phyloP scores from a whole-genome alignment of 805 yeast species.

The Jamesozyma hellenica region DNA sequence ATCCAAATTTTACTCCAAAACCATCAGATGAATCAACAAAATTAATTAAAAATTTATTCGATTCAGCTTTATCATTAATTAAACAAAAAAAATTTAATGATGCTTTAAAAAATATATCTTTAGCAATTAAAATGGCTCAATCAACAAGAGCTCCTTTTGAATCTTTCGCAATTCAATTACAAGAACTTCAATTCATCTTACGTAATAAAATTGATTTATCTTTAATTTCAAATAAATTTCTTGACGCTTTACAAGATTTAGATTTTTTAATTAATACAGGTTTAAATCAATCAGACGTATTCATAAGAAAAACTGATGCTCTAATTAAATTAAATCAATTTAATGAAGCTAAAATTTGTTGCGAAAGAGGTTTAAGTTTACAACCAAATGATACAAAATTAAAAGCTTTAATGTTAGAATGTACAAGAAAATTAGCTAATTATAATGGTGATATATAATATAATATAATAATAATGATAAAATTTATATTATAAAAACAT shows the following conservation, averaged over 20 bases:
- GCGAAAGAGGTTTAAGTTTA: conserved; percentile 66
- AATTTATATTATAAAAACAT: too few species aligned
- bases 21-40: conserved; percentile 42
- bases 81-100: conserved; percentile 49
- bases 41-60: conserved; percentile 54
- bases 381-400: conserved; percentile 39
- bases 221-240: conserved; percentile 42
- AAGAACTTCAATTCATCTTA: conserved; percentile 54
- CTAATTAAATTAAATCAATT: conserved; percentile 51
- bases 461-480: too few species aligned
- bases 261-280: conserved; percentile 54
- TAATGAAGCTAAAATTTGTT: conserved; percentile 51
- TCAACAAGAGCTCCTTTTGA: conserved; percentile 62
- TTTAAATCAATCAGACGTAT: conserved; percentile 55
- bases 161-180: conserved; percentile 59
- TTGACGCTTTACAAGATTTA: conserved; percentile 59
- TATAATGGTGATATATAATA: conserved; percentile 24
- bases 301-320: conserved; percentile 61
- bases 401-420: conserved; percentile 19
- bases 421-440: conserved; percentile 20
- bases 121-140: conserved; percentile 58
- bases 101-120: conserved; percentile 50
- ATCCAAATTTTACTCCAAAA: conserved; percentile 49
- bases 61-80: conserved; percentile 44
- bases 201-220: conserved; percentile 66